Evolutionary conservation across 1,139 yeast species (phyloP).

Genomic region (Sugiyamaella xylanicola): DNA sequence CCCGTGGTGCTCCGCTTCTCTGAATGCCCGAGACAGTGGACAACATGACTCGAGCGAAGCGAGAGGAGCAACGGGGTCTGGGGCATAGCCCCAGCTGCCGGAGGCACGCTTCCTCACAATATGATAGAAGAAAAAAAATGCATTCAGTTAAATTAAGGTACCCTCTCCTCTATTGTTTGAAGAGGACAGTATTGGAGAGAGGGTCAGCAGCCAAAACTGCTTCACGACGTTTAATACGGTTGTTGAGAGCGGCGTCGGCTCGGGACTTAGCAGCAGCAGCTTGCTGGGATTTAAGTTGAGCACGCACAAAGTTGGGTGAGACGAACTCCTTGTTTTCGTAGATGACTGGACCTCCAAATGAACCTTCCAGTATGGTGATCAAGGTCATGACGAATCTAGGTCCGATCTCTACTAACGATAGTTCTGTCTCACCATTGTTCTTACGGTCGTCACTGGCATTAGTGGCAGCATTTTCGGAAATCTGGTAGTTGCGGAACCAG

Average conservation of each 20-base stretch:
- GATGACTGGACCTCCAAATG: constrained; percentile 97
- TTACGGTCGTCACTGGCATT: constrained; percentile 37
- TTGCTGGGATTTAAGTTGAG: constrained; percentile 77
- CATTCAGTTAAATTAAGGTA: constrained; percentile 1
- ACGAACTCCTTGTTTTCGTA: constrained; percentile 97
- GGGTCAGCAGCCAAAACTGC: constrained; percentile 80
- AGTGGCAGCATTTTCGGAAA: constrained; percentile 66
- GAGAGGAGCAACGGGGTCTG: too few relatives aligned
- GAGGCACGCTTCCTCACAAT: too few relatives aligned
- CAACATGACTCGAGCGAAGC: too few relatives aligned
- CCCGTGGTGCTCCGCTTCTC: too few relatives aligned
- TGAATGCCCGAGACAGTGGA: too few relatives aligned
- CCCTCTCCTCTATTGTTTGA: constrained; percentile 40
- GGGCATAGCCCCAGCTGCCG: too few relatives aligned
- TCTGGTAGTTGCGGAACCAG: constrained; percentile 96
- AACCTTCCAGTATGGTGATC: constrained; percentile 91
- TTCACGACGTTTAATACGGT: constrained; percentile 75
- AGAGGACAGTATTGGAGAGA: constrained; percentile 74
- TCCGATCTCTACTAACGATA: constrained; percentile 89
- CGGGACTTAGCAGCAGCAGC: constrained; percentile 80
- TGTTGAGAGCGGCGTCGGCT: constrained; percentile 74
- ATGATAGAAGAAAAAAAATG: neutral
- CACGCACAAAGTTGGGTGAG: constrained; percentile 92
- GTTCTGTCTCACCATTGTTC: constrained; percentile 49
- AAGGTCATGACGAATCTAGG: constrained; percentile 94